phyloP scores from a whole-genome alignment of 768 basidiomycete species.

The Suillus alpinus region DNA sequence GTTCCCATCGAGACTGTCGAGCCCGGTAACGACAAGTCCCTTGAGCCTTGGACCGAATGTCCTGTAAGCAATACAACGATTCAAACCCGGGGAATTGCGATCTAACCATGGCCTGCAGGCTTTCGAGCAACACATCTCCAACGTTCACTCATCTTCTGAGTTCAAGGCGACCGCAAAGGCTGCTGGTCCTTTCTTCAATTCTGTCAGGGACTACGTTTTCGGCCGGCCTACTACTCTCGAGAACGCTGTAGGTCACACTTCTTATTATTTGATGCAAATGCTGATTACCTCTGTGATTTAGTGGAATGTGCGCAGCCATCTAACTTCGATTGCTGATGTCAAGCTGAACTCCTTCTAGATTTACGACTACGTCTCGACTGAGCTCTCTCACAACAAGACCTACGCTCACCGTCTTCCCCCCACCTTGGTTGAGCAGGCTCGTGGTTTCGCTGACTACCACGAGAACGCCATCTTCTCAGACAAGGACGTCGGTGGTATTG shows the following conservation, averaged over 20 bases:
- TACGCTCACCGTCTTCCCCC: conserved; percentile 80
- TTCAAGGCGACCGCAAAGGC: conserved; percentile 62
- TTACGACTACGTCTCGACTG: conserved; percentile 74
- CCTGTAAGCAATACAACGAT: conserved; percentile 36
- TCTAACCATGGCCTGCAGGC: conserved; percentile 34
- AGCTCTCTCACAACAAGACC: conserved; percentile 79
- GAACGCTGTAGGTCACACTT: conserved; percentile 52
- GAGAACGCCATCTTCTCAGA: conserved; percentile 74
- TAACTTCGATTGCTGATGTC: not conserved
- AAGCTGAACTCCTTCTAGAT: conserved; percentile 38
- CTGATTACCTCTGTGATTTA: conserved; percentile 24
- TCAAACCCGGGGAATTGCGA: conserved; percentile 12
- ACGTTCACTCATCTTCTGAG: conserved; percentile 57
- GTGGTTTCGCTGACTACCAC: conserved; percentile 74
- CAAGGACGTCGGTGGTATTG: conserved; percentile 58
- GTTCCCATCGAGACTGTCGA: conserved; percentile 88
- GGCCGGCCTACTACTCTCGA: conserved; percentile 64
- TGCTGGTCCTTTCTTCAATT: conserved; percentile 64
- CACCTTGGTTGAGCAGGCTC: conserved; percentile 72
- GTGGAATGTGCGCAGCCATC: conserved; percentile 64
- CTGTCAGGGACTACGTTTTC: conserved; percentile 68
- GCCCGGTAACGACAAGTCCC: conserved; percentile 75
- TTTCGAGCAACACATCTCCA: conserved; percentile 62
- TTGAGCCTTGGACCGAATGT: conserved; percentile 77
- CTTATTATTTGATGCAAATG: conserved; percentile 5